These are phyloP conservation scores for Candida ipomoeae DNA, from an alignment of 805 yeast genomes.

Conservation along the genomic window DNA sequence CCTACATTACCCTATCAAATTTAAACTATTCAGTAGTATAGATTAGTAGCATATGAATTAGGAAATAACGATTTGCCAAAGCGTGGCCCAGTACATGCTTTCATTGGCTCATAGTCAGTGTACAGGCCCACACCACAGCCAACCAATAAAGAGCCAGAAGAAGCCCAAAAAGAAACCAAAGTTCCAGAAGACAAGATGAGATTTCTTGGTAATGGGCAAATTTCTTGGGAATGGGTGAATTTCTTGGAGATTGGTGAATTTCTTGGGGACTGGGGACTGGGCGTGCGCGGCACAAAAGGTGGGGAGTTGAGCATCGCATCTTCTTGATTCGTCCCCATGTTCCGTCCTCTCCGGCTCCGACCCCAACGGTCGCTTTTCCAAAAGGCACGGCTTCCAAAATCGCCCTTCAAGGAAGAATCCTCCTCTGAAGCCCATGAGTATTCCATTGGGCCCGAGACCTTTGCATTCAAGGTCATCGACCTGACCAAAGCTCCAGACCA, in stretches of 20 bases:
- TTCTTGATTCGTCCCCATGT: not conserved
- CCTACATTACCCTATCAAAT: too few relatives aligned
- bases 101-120: too few relatives aligned
- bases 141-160: too few relatives aligned
- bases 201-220: too few relatives aligned
- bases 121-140: too few relatives aligned
- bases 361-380: conserved; percentile 20
- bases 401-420: conserved; percentile 16
- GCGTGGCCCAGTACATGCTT: too few relatives aligned
- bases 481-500: not conserved
- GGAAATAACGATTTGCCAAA: too few relatives aligned
- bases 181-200: too few relatives aligned
- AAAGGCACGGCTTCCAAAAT: conserved; percentile 18
- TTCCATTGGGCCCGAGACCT: conserved; percentile 43
- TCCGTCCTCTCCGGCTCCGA: not conserved
- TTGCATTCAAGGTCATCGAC: conserved; percentile 37
- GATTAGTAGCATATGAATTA: too few relatives aligned
- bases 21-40: too few relatives aligned
- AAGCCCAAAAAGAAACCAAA: too few relatives aligned
- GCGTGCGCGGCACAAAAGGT: conserved; percentile 2
- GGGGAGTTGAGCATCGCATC: conserved; percentile 1
- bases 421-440: conserved; percentile 36
- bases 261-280: not conserved
- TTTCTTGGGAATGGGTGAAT: not conserved
- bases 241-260: not conserved